Conservation (phyloP, 257 asterid species). For the Prunella vulgaris region DNA sequence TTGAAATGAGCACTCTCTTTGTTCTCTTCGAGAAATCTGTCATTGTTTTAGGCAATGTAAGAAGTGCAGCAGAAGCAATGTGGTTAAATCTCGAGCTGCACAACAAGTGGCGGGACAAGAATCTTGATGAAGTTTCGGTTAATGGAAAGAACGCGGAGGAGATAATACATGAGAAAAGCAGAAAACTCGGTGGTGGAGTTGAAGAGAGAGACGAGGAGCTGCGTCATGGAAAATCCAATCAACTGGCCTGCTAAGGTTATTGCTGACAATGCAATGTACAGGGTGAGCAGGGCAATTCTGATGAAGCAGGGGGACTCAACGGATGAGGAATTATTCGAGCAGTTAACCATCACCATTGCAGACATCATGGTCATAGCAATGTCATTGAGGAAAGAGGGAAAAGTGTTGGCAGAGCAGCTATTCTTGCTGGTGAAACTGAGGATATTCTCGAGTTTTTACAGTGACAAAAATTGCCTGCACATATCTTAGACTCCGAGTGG, state of each 20-base stretch:
- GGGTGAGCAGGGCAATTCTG: background rate
- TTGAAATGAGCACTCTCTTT: too few species aligned
- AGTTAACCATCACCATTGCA: background rate
- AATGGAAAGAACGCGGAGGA: background rate
- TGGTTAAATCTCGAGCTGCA: background rate
- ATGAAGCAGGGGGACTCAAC: background rate
- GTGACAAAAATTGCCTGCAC: background rate
- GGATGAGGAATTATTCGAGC: background rate
- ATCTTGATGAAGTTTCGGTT: background rate
- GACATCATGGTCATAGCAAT: background rate
- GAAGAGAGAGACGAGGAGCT: background rate
- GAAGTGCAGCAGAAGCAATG: background rate
- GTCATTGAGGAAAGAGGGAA: background rate
- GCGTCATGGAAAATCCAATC: conserved; percentile 1
- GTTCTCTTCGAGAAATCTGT: background rate
- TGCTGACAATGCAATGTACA: conserved; percentile 8
- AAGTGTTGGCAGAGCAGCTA: background rate
- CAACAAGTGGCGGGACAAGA: conserved; percentile 15
- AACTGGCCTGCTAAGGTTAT: background rate
- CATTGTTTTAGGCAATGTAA: conserved; percentile 1
- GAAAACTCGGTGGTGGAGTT: background rate
- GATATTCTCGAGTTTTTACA: conserved; percentile 4
- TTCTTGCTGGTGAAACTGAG: background rate
- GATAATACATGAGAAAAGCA: background rate
- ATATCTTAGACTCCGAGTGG: background rate